Evolutionary conservation across 371 early-diverging fungal genomes (phyloP).

Genomic region (Entomophthora muscae): DNA sequence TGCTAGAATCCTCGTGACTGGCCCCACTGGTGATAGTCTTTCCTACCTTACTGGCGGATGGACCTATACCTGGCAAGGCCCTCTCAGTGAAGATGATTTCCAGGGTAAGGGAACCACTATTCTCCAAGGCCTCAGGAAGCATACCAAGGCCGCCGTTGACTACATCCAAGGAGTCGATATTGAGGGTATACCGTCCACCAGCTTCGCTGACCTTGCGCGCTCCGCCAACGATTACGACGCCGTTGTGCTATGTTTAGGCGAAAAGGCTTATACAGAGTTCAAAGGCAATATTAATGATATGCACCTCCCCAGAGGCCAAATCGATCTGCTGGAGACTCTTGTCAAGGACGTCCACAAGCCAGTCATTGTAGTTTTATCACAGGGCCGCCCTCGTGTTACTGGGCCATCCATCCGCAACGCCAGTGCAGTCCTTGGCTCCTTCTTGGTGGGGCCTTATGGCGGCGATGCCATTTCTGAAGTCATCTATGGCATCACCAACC

Average conservation of each 20-base stretch:
- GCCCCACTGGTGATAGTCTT: conserved; percentile 24
- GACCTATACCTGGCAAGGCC: conserved; percentile 38
- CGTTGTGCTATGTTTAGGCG: conserved; percentile 25
- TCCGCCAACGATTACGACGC: conserved; percentile 19
- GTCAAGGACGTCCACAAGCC: conserved; percentile 17
- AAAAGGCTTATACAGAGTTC: conserved; percentile 27
- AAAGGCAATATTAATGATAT: conserved; percentile 33
- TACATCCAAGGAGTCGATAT: conserved; percentile 14
- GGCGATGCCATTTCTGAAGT: conserved; percentile 30
- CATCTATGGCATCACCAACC: conserved; percentile 24
- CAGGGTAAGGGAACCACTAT: conserved; percentile 26
- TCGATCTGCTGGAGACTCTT: conserved; percentile 18
- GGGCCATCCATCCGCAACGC: conserved; percentile 19
- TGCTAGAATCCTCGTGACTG: conserved; percentile 23
- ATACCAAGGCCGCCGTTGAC: background rate
- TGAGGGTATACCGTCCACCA: conserved; percentile 13
- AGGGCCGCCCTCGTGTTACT: conserved; percentile 36
- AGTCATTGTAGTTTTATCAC: conserved; percentile 26
- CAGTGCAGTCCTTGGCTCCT: conserved; percentile 25
- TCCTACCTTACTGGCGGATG: conserved; percentile 30
- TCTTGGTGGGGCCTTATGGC: conserved; percentile 38
- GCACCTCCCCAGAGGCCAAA: conserved; percentile 27
- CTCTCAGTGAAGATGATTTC: conserved; percentile 22
- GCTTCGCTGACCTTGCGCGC: conserved; percentile 16
- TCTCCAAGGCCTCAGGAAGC: conserved; percentile 18